phyloP scores from a whole-genome alignment of 148 eudicot species.

The Silene uniflora region DNA sequence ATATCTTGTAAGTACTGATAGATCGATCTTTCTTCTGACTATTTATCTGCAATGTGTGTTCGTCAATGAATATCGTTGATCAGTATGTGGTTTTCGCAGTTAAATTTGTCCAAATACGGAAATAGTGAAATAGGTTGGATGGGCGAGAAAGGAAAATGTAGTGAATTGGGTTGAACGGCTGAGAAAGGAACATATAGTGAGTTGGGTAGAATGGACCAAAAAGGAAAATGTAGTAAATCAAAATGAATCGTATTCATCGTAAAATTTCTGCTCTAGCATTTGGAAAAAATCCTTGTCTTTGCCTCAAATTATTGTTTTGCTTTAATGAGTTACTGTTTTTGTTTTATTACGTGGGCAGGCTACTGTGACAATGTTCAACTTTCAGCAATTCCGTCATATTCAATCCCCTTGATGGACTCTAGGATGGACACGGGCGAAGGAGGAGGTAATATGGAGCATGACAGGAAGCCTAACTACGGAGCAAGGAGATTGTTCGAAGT shows the following conservation, averaged over 20 bases:
- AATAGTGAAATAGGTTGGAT: too few relatives aligned
- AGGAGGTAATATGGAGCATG: constrained; percentile 58
- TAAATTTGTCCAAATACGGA: neutral
- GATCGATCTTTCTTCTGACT: neutral
- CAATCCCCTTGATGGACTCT: constrained; percentile 60
- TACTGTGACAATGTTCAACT: constrained; percentile 50
- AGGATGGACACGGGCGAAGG: constrained; percentile 68
- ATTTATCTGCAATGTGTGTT: neutral
- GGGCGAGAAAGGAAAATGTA: neutral
- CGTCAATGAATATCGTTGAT: neutral
- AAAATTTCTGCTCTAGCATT: neutral
- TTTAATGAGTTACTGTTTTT: neutral
- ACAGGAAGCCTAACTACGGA: constrained; percentile 54
- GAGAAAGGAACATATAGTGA: neutral
- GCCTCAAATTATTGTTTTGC: neutral
- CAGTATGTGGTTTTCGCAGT: neutral
- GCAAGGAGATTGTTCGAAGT: constrained; percentile 66
- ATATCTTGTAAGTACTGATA: constrained; percentile 47
- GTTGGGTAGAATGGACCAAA: neutral
- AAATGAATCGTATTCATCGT: neutral
- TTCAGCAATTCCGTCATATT: constrained; percentile 63
- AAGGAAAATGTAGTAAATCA: neutral
- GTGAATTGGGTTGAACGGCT: neutral
- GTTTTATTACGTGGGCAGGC: constrained; percentile 36
- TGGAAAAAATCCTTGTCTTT: neutral